These are phyloP conservation scores for Allantophomopsis cytisporea DNA, from an alignment of 2,329 filamentous ascomycete genomes.

Conservation along the genomic window DNA sequence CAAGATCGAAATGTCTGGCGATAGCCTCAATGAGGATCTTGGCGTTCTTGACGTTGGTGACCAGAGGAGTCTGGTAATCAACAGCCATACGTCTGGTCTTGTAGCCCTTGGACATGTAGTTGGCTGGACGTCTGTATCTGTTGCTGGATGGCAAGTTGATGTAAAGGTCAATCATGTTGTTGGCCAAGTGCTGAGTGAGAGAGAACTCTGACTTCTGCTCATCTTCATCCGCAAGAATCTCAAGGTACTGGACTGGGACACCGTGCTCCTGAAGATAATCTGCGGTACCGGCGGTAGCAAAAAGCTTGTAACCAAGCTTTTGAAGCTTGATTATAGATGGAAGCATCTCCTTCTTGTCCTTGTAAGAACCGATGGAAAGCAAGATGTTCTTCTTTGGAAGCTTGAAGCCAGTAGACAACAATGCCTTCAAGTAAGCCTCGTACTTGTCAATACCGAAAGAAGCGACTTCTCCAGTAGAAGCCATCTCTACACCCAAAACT, in stretches of 20 bases:
- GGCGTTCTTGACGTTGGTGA: constrained; percentile 98
- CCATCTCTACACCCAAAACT: constrained; percentile 97
- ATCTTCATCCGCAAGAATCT: constrained; percentile 66
- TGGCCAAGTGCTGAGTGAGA: constrained; percentile 87
- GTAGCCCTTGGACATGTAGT: constrained; percentile 98
- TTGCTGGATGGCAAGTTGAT: constrained; percentile 99
- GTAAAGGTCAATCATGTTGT: constrained; percentile 96
- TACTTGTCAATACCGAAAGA: constrained; percentile 94
- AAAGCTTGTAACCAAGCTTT: constrained; percentile 87
- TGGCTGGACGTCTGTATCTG: constrained; percentile 89
- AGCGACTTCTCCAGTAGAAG: constrained; percentile 94
- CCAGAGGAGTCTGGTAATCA: constrained; percentile 83
- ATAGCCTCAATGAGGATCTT: constrained; percentile 95
- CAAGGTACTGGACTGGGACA: constrained; percentile 84
- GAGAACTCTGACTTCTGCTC: constrained; percentile 94
- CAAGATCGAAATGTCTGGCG: constrained; percentile 74
- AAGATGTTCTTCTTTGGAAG: constrained; percentile 92
- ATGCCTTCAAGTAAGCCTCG: constrained; percentile 92
- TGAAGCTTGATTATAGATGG: constrained; percentile 83
- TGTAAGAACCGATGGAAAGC: constrained; percentile 90
- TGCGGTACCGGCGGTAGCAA: constrained; percentile 89
- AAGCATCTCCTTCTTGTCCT: constrained; percentile 96
- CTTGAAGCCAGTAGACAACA: constrained; percentile 92
- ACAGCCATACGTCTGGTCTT: constrained; percentile 95
- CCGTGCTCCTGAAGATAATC: constrained; percentile 93